phyloP scores from a whole-genome alignment of 2,329 filamentous ascomycete genomes.

The Spiromastix sp. region DNA sequence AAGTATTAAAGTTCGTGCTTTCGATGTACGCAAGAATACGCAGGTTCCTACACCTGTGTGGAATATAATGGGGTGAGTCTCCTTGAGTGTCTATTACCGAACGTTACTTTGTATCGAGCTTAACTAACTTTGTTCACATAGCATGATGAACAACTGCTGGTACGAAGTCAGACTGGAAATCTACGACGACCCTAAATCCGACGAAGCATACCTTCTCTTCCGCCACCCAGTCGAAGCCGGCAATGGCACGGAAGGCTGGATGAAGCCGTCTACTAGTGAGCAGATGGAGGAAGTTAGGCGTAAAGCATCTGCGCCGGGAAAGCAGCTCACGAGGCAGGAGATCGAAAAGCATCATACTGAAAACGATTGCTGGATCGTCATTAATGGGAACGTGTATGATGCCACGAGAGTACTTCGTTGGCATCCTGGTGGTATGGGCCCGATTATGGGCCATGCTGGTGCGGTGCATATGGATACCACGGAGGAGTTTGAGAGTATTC shows the following conservation, averaged over 20 bases:
- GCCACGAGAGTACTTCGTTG: slow-evolving; percentile 37
- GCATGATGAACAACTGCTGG: slow-evolving; percentile 48
- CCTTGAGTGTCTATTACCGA: too few relatives aligned
- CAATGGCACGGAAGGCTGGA: slow-evolving; percentile 39
- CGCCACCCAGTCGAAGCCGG: slow-evolving; percentile 38
- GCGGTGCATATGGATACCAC: slow-evolving; percentile 40
- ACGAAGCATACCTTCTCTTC: slow-evolving; percentile 29
- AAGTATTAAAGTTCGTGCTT: slow-evolving; percentile 37
- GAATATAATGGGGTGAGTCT: slow-evolving; percentile 39
- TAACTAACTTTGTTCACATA: slow-evolving; percentile 2
- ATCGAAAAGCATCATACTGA: slow-evolving; percentile 42
- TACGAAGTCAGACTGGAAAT: slow-evolving; percentile 36
- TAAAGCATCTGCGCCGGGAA: slow-evolving; percentile 35
- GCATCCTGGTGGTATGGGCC: slow-evolving; percentile 41
- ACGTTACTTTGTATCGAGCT: not conserved
- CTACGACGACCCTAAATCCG: slow-evolving; percentile 20
- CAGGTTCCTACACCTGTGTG: slow-evolving; percentile 37
- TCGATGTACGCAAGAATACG: slow-evolving; percentile 42
- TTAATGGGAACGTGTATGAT: slow-evolving; percentile 44
- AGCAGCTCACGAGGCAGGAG: slow-evolving; percentile 43
- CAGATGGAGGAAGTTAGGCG: slow-evolving; percentile 36
- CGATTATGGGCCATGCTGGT: slow-evolving; percentile 41
- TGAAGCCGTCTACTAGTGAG: slow-evolving; percentile 38
- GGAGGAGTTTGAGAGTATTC: slow-evolving; percentile 40
- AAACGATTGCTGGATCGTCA: slow-evolving; percentile 44